Conservation (phyloP, 495 filamentous ascomycete genomes). For the Chaetomium tenue region DNA sequence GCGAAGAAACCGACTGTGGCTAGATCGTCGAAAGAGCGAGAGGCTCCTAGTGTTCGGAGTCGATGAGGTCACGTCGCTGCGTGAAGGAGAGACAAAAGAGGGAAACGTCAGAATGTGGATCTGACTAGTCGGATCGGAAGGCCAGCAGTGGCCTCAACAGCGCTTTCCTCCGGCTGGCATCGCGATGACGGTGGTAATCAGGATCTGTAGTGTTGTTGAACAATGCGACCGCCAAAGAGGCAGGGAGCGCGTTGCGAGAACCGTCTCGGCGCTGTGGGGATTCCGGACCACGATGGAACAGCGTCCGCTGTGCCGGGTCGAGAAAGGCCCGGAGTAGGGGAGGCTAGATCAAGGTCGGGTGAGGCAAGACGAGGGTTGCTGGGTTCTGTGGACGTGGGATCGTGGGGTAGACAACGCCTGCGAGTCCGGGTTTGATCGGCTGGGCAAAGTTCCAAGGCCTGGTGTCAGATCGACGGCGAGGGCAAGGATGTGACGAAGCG, state of each 20-base stretch:
- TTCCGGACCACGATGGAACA: neutral
- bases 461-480: slow-evolving; percentile 29
- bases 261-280: neutral
- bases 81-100: slow-evolving; percentile 21
- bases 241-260: slow-evolving; percentile 10
- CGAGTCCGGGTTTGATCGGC: slow-evolving; percentile 39
- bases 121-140: slow-evolving; percentile 19
- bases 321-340: neutral
- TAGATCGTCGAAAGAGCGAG: slow-evolving; percentile 32
- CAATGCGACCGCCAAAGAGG: neutral
- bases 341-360: neutral
- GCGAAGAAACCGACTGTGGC: slow-evolving; percentile 54
- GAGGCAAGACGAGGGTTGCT: neutral
- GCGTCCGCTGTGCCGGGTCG: slow-evolving; percentile 9
- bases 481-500: slow-evolving; percentile 29
- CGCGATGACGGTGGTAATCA: slow-evolving; percentile 27
- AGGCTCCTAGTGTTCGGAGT: slow-evolving; percentile 22
- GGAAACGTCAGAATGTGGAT: slow-evolving; percentile 17
- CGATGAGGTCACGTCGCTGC: slow-evolving; percentile 22
- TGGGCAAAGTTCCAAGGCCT: slow-evolving; percentile 23
- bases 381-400: slow-evolving; percentile 10
- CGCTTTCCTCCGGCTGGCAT: slow-evolving; percentile 21
- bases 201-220: slow-evolving; percentile 18
- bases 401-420: slow-evolving; percentile 8
- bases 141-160: slow-evolving; percentile 25